Base-by-base conservation (phyloP, 2,329 filamentous ascomycete genomes). In the Pestalotiopsis fici region DNA sequence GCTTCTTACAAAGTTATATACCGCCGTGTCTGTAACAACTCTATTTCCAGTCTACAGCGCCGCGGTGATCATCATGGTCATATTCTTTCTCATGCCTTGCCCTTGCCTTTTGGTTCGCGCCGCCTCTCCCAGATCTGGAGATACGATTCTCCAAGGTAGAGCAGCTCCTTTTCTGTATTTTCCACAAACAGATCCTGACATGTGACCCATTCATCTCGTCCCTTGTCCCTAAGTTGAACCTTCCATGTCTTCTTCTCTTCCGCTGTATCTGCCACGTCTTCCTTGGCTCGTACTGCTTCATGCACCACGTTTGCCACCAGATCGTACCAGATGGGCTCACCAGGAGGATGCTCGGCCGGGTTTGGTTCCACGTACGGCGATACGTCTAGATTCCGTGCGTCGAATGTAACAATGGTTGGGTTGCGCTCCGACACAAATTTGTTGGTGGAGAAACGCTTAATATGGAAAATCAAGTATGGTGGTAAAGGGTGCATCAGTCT, bases 351-450 rank as follows among this genome's bases (percentile, higher is more conserved):
- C 47, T 91, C 77, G 4, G 85, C 81, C 0, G 93, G 92, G 75
- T 95, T 93, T 0, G 95, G 95, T 81, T 98, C 94, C 13, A 97
- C 94, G 75, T 96, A 98, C 0, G 95, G 94, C 4, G 90, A 87
- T 84, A 98, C 91, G 78, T 99, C 94, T 9, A 99, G 88, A 55
- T 91, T 89, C 69, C 91, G 87, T 4, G 93, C 91, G 71, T 95
- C 93, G 79, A 98, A 99, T 0, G 95, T 98, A 70, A 99, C 96
- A 75, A 99, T 99, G 11, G 96, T 99, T 1, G 95, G 96, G 79
- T 99, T 99, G 63, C 96, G 92, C 81, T 98, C 95, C 2, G 92
- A 89, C 23, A 99, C 93, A 76, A 99, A 99, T 79, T 98, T 97
- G 84, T 99, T 99, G 72, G 92, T 91, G 72, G 91, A 93, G 86